Conservation (phyloP, 495 filamentous ascomycete genomes). For the Recurvomyces mirabilis region DNA sequence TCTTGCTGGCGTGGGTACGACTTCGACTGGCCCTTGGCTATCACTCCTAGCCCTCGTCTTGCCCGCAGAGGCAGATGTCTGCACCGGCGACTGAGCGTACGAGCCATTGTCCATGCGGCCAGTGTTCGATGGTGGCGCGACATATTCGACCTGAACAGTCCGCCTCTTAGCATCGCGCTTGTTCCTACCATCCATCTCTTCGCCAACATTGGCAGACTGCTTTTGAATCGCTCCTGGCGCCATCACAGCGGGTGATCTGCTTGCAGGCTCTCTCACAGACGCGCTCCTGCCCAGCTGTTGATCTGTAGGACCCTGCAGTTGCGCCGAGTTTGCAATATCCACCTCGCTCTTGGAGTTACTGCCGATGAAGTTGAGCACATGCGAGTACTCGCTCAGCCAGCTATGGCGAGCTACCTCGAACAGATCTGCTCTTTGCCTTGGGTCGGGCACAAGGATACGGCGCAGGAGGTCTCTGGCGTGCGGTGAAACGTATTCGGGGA, state of each 20-base stretch:
- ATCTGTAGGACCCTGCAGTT: conserved; percentile 52
- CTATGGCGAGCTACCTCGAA: conserved; percentile 98
- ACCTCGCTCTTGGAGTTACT: conserved; percentile 79
- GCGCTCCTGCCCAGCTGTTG: conserved; percentile 60
- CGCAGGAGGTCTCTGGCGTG: conserved; percentile 88
- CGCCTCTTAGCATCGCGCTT: conserved; percentile 76
- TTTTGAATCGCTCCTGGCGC: conserved; percentile 55
- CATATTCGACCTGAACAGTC: conserved; percentile 97
- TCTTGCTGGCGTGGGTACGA: conserved; percentile 7
- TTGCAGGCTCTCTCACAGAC: conserved; percentile 75
- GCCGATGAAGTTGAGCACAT: conserved; percentile 91
- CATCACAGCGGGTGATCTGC: conserved; percentile 42
- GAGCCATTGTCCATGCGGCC: conserved; percentile 55
- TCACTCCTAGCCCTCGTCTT: conserved; percentile 42
- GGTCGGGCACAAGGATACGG: conserved; percentile 92
- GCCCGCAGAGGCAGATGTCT: conserved; percentile 22
- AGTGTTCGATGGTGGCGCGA: conserved; percentile 79
- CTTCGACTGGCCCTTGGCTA: conserved; percentile 40
- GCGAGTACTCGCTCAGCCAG: conserved; percentile 92
- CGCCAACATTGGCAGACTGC: conserved; percentile 48
- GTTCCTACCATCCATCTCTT: conserved; percentile 50
- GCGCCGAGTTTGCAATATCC: conserved; percentile 75
- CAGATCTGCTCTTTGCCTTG: conserved; percentile 84
- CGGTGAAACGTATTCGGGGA: conserved; percentile 97
- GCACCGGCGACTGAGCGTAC: conserved; percentile 17